Evolutionary conservation across 2,329 filamentous ascomycete genomes (phyloP), one percentile per base, ranked within the genome.

Genomic region (Xylaria polymorpha): DNA sequence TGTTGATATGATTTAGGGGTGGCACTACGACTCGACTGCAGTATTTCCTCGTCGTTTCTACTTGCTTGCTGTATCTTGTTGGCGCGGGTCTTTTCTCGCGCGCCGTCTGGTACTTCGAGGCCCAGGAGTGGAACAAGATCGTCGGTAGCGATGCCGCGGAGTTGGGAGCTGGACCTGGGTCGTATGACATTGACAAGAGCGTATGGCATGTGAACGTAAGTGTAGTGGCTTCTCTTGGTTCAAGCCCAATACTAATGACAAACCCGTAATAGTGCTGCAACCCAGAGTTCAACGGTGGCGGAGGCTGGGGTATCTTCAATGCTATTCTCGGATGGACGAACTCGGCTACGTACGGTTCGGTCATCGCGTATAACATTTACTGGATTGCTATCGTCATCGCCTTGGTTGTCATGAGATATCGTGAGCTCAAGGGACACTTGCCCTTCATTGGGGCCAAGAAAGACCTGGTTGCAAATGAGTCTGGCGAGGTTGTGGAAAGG

Each of bases 301-400:
- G 91, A 44, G 92, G 92, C 53, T 97, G 93, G 94, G 93, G 92
- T 64, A 89, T 97, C 73, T 94, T 97, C 85, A 95, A 97, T 75
- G 90, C 92, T 67, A 85, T 97, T 62, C 85, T 97, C 12, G 94
- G 94, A 67, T 97, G 94, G 94, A 88, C 90, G 70, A 97, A 97
- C 82, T 93, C 92, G 14, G 94, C 92, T 5, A 97, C 94, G 1
- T 94, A 95, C 75, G 93, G 94, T 61, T 94, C 92, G 0, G 91
- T 97, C 72, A 89, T 97, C 71, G 90, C 92, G 1, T 97, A 97
- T 83, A 97, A 96, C 78, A 67, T 95, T 18, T 97, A 97, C 83
- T 97, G 94, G 94, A 81, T 96, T 60, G 84, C 83, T 9, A 85
- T 93, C 72, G 93, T 94, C 66, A 69, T 84, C 18, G 86, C 85